Evolutionary conservation across 2,329 filamentous ascomycete species (phyloP).

Genomic region (Trichocomaceae sp.): DNA sequence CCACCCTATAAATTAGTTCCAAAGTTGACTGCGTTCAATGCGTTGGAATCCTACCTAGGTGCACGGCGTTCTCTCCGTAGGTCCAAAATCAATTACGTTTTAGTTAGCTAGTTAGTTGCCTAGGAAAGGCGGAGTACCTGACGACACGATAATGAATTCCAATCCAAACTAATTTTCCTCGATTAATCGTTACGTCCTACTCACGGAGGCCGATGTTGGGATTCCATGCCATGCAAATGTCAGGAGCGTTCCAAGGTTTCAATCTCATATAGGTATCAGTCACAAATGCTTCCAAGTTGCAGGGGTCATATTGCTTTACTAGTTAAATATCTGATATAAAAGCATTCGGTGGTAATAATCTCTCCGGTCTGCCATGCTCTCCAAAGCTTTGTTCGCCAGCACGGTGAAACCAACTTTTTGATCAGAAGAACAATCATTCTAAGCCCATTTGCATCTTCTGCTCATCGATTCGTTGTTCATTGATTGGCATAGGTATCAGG

Average conservation of each 20-base stretch:
- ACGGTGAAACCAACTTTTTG: background rate
- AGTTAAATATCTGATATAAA: background rate
- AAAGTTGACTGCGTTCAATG: too few relatives aligned
- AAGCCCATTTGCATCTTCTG: background rate
- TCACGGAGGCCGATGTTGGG: constrained; percentile 28
- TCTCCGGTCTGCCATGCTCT: background rate
- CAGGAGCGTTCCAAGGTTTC: background rate
- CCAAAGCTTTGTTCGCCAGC: background rate
- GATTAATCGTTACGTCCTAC: constrained; percentile 32
- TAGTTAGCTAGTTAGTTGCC: background rate
- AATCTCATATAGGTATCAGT: background rate
- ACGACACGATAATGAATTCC: too few relatives aligned
- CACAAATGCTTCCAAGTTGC: background rate
- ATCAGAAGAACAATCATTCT: background rate
- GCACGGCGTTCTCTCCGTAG: too few relatives aligned
- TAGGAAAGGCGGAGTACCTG: background rate
- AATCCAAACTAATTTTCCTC: too few relatives aligned
- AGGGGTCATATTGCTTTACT: background rate
- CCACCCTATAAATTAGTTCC: too few relatives aligned
- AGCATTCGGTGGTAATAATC: background rate
- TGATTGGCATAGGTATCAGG: background rate
- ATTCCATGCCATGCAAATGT: background rate
- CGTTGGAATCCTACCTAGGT: too few relatives aligned
- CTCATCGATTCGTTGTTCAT: background rate
- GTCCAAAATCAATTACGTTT: background rate